Evolutionary conservation across 2,329 filamentous ascomycete genomes (phyloP), one percentile per base, ranked within the genome.

Genomic region (Fusarium aywerte): DNA sequence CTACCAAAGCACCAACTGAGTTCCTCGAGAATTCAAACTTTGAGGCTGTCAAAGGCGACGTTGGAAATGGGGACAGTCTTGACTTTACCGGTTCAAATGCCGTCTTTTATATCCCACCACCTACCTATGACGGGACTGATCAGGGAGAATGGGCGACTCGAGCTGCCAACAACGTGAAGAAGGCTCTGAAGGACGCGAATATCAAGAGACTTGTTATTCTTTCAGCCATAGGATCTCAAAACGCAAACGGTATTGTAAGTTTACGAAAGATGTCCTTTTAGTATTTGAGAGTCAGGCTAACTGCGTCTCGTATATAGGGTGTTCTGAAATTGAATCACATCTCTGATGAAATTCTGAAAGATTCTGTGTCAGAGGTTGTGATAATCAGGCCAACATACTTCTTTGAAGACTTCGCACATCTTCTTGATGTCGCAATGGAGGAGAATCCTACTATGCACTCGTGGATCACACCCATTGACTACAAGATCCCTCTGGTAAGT

Each of bases 61-160:
- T 78, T 9, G 62, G 57, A 16, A 53, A 67, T 3, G 75, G 69
- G 1, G 38, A 21, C 0, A 66, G 65, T 2, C 69, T 79, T 10
- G 67, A 77, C 36, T 78, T 79, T 39, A 48, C 57, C 8, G 54
- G 50, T 12, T 76, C 75, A 4, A 69, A 76, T 27, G 75, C 70
- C 7, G 72, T 79, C 18, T 71, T 79, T 43, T 79, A 78, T 36
- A 61, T 77, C 32, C 76, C 77, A 2, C 77, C 77, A 1, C 76
- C 76, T 10, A 71, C 58, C 11, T 71, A 65, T 12, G 70, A 75
- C 38, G 73, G 70, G 7, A 52, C 60, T 8, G 70, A 75, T 21
- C 36, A 66, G 16, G 63, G 60, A 20, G 63, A 75, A 18, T 73
- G 70, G 48, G 75, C 73, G 5, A 66, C 61, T 2, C 32, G 56